A percentile compares a stretch with the other conserved stretches of the same genome.
Conservation (phyloP, 306 rosid species). For the Herpetospermum pedunculosum region DNA sequence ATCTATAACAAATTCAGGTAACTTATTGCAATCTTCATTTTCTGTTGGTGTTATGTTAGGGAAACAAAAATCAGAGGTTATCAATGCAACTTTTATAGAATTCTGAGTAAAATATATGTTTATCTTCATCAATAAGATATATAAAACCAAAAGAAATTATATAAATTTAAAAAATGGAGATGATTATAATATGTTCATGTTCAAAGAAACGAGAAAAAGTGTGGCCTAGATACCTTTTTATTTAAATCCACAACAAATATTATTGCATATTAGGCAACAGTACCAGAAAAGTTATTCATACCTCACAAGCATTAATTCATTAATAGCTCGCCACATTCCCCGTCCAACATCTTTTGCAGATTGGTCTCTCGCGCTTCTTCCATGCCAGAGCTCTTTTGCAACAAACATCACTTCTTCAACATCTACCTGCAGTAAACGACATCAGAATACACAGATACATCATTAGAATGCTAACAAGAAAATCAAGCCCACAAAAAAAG, state of each 20-base stretch:
- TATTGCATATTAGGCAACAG: not conserved
- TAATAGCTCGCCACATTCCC: slow-evolving; percentile 91
- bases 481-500: no score
- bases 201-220: not conserved
- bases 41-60: not conserved
- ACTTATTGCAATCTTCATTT: not conserved
- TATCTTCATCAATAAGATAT: not conserved
- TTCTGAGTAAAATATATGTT: not conserved
- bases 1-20: not conserved
- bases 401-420: slow-evolving; percentile 89
- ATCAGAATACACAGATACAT: not conserved
- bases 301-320: slow-evolving; percentile 95
- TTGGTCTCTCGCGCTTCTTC: slow-evolving; percentile 82
- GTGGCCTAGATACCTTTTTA: not conserved
- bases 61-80: not conserved
- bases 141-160: not conserved
- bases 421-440: slow-evolving; percentile 50
- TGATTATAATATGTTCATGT: not conserved
- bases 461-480: not conserved
- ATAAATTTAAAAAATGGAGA: not conserved
- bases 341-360: slow-evolving; percentile 68
- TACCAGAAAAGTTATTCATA: slow-evolving; percentile 12
- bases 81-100: not conserved
- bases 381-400: slow-evolving; percentile 88
- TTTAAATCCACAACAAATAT: slow-evolving; percentile 7